Base-by-base conservation (phyloP, 164 flowering plant genomes). In the Malania oleifera region DNA sequence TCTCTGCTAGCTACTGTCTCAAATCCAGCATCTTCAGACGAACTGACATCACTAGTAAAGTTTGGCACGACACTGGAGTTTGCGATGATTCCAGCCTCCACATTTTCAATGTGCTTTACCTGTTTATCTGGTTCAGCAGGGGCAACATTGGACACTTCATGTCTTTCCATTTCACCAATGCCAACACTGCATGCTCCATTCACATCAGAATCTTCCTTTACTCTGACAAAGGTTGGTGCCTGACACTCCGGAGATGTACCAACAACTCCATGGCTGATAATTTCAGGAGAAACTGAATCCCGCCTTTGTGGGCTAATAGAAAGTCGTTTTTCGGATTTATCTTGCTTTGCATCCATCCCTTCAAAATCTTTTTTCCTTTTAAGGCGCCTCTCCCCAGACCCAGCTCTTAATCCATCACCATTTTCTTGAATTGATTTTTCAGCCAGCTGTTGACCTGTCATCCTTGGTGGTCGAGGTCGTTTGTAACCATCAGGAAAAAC, bases 401-500 rank as follows among this genome's bases (percentile, higher is more conserved):
- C 75, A 56, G 60, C 20, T 48, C 65, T 62, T 52, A 60, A 49
- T 45, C 44, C 70, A 48, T 70, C 76, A 41, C 28, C 62, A 66
- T 65, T 72, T 57, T 72, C 81, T 48, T 19, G 66, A 66, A 49
- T 53, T 24, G 35, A 23, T 53, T 71, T 82, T 15, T 74, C 81
- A 56, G 51, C 47, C 29, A 68, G 76, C 24, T 52, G 73, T 56
- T 74, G 84, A 52, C 37, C 67, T n/a, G 65, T 1, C 0, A 45
- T 52, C 73, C 84, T 87, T 17, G 80, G 62, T 17, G 70, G 68
- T 28, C 91, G 87, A 53, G 74, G 59, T 51, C 92, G 75, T 51
- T 62, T 87, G 59, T 82, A 76, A 7, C 96, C 97, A 22, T 78
- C 89, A 15, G 98, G 96, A 54, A 86, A 86, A 6, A 93, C 90